Base-by-base conservation (phyloP, 139 green algal species). In the Micractinium conductrix region DNA sequence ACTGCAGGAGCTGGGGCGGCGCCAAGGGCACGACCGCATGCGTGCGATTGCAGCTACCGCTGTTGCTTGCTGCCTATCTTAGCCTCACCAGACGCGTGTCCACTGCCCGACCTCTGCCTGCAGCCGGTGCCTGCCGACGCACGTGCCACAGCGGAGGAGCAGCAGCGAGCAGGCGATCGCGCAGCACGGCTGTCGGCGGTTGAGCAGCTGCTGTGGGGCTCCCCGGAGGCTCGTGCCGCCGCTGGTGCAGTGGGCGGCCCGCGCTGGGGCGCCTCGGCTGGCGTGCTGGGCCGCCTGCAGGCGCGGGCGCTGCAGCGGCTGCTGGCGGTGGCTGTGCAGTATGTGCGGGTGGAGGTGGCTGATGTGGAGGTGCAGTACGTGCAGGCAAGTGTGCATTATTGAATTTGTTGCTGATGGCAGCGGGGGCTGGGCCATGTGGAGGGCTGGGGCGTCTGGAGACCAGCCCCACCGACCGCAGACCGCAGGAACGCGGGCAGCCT, bases 121-220 rank as follows among this genome's bases (percentile, higher is more conserved):
- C 87, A 86, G 85, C 76, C 37, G 5, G 10, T 38, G 33, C 19
- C 72, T 1, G 7, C 43, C 17, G 55, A 88, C 78, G 45, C 14
- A 33, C 37, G 73, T 21, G 75, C 45, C 28, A 67, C 73, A 33
- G 43, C 33, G 14, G 73, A 86, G 43, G 43, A n/a, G 17, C 30
- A 40, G 12, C 9, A 21, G 33, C 43, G 30, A 17, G 58, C 63
- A 2, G 71, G 19, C 19, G 85, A 89, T 67, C 86, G 89, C 30
- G 67, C 50, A 12, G 69, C 65, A n/a, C 81, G 87, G 44, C 85
- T 93, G 43, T 82, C 75, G 22, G 84, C 87, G 4, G 72, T 93
- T 9, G 90, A 93, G 37, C 55, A 82, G 62, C 84, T 93, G 78
- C 86, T 93, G 7, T 93, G 90, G 90, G 88, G 86, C 28, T 68